A percentile compares a stretch with the other conserved stretches of the same genome.
Evolutionary conservation across 345 rosid genomes (phyloP).

Genomic region (Populus pruinosa): DNA sequence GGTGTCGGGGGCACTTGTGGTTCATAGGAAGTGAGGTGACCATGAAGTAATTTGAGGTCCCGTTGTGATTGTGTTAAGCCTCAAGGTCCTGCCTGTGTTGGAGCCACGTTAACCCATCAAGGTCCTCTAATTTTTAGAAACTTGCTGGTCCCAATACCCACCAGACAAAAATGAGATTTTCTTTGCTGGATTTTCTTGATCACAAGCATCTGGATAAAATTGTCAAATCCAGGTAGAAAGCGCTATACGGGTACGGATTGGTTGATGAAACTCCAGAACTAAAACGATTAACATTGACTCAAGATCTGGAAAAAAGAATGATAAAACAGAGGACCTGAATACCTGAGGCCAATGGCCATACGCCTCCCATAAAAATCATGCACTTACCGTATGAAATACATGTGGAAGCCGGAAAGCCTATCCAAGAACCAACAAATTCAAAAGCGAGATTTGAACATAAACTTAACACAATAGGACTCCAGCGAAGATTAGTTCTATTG

Average conservation of each 20-base stretch:
- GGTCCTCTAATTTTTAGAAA: neutral
- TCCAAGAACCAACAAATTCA: neutral
- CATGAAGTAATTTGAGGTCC: neutral
- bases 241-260: no score
- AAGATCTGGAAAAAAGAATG: neutral
- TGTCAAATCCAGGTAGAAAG: no score
- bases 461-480: neutral
- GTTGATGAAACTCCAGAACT: no score
- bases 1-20: neutral
- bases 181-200: no score
- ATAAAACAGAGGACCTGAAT: neutral
- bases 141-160: neutral
- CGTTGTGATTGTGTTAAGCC: no score
- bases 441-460: neutral
- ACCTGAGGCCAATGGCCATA: no score
- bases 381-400: no score
- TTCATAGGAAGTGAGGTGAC: neutral
- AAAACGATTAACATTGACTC: no score
- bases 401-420: no score
- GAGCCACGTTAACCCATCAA: constrained; percentile 11
- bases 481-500: neutral
- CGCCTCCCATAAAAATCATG: no score
- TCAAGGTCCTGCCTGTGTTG: neutral
- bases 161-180: neutral
- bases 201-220: no score